Percentiles rank a stretch among this genome's conserved stretches.
Conservation (phyloP, 2,329 filamentous ascomycete species). For the Neocatenulostroma microsporum region DNA sequence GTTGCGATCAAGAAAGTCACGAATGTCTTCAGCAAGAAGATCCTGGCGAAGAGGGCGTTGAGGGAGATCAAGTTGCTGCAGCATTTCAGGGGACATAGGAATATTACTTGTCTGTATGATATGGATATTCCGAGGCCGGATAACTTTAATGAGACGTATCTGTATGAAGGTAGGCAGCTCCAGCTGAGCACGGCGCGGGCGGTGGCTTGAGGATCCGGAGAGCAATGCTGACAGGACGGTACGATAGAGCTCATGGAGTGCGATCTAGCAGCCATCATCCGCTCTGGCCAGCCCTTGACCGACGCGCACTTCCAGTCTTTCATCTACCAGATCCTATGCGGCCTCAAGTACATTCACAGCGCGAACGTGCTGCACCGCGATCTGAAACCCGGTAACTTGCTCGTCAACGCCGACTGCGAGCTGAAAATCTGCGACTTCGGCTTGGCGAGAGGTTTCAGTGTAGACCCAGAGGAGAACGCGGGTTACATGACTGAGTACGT, state of each 20-base stretch:
- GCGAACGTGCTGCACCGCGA: constrained; percentile 96
- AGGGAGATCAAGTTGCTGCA: constrained; percentile 98
- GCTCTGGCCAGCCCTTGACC: constrained; percentile 91
- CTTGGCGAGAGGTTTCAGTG: constrained; percentile 88
- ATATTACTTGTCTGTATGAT: constrained; percentile 95
- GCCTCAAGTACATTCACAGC: constrained; percentile 98
- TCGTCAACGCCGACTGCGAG: constrained; percentile 98
- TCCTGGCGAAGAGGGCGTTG: constrained; percentile 92
- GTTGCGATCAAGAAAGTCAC: constrained; percentile 99
- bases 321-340: constrained; percentile 99
- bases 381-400: constrained; percentile 90
- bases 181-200: too few relatives aligned
- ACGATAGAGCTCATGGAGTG: constrained; percentile 95
- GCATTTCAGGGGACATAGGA: constrained; percentile 68
- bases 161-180: constrained; percentile 77
- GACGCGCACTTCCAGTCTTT: constrained; percentile 99
- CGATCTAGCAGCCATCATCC: constrained; percentile 94
- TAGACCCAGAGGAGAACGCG: constrained; percentile 95
- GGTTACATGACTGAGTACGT: constrained; percentile 99
- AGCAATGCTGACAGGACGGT: neutral
- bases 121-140: constrained; percentile 98
- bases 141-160: constrained; percentile 98
- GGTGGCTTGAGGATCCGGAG: too few relatives aligned
- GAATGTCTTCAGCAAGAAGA: constrained; percentile 99
- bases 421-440: constrained; percentile 99